Percentiles rank a stretch among this genome's conserved stretches.
Conservation (phyloP, 805 yeast genomes). For the Grigorovia jiainica region DNA sequence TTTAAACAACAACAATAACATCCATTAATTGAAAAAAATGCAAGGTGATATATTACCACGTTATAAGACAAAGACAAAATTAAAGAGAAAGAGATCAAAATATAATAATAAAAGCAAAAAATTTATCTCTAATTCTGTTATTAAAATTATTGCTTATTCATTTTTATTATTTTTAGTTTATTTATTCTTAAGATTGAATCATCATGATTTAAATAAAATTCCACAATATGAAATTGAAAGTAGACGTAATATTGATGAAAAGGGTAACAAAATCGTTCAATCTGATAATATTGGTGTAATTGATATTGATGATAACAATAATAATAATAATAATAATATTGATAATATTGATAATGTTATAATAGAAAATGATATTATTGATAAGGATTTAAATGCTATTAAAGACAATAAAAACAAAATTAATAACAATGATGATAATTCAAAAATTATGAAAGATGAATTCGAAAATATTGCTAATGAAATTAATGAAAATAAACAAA, state of each 20-base stretch:
- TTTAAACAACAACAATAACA: no score
- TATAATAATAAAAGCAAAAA: conserved; percentile 12
- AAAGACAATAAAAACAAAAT: background rate
- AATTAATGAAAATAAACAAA: background rate
- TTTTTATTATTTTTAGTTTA: conserved; percentile 28
- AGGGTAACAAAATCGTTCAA: background rate
- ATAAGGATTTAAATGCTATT: background rate
- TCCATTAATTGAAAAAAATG: no score
- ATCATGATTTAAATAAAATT: conserved; percentile 14
- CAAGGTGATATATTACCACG: conserved; percentile 35
- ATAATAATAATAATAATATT: background rate
- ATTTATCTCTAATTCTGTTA: conserved; percentile 39
- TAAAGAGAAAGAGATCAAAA: conserved; percentile 2
- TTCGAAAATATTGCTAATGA: background rate
- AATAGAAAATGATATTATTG: background rate
- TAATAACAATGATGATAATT: background rate
- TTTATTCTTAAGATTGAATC: conserved; percentile 19
- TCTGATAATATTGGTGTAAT: background rate
- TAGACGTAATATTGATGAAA: conserved; percentile 4
- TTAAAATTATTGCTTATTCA: conserved; percentile 34
- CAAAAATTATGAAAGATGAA: background rate
- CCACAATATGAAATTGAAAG: conserved; percentile 22
- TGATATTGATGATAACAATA: background rate
- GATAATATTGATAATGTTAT: background rate
- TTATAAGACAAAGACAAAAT: conserved; percentile 10